Evolutionary conservation across 1,139 yeast genomes (phyloP), one percentile per base, ranked within the genome.

Genomic region (Suhomyces bokatorum): DNA sequence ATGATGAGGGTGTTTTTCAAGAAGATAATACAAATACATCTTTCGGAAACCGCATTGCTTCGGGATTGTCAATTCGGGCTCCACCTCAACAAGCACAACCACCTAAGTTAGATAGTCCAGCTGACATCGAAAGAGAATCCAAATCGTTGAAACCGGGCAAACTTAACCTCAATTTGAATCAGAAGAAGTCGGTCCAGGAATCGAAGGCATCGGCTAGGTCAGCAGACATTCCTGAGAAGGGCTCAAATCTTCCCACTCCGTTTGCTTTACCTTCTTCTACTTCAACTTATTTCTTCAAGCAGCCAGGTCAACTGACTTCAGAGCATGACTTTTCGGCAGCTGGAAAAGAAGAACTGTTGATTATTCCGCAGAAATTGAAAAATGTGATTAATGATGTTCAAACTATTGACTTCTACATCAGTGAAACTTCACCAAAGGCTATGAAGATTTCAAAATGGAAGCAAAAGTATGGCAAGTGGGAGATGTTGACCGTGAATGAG

Each of bases 201-300:
- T 13, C 36, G 13, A 34, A 22, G 12, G n/a, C 28, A n/a, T 29
- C 39, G 3, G 39, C n/a, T 6, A 10, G 24, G 11, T 13, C 40
- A 7, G 24, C 24, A 6, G 24, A 20, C 6, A 20, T 20, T 16
- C 9, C 16, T 6, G 48, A 39, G 3, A 39, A 39, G 17, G 22
- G 42, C 12, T 48, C 70, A 31, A 51, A 59, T 9, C 48, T 59
- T 36, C 77, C 68, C 2, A 59, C 71, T 20, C 73, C 78, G 7
- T 73, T 73, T 61, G 78, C 77, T 9, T 64, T 73, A 49, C 78
- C 78, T 4, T 68, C 75, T 2, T 72, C 78, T 2, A 70, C 77
- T 0, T 72, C 78, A 0, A 66, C 65, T 16, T 62, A 69, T 41
- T 73, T 71, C 51, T 73, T 73, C 59, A 70, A 69, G 54, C 42